Percentiles rank a stretch among this genome's conserved stretches.
phyloP scores from a whole-genome alignment of 345 rosid genomes.

The Fremontodendron californicum region DNA sequence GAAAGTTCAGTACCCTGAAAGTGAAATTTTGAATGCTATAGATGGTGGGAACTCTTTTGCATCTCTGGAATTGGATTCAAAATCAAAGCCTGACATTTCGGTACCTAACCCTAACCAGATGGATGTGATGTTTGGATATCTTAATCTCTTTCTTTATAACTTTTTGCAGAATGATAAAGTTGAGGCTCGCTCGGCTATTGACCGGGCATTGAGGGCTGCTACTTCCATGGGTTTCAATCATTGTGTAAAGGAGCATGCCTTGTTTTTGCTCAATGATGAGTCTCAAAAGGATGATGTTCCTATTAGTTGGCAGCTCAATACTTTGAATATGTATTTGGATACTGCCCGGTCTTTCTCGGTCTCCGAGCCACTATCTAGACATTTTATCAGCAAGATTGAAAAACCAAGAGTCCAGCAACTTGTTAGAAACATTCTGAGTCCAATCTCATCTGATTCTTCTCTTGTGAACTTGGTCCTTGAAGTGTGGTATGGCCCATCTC shows the following conservation, averaged over 20 bases:
- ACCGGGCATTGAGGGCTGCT: conserved; percentile 53
- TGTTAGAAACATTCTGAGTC: conserved; percentile 49
- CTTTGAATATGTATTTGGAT: conserved; percentile 52
- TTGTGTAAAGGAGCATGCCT: conserved; percentile 75
- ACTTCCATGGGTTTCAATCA: conserved; percentile 38
- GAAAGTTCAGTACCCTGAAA: conserved; percentile 29
- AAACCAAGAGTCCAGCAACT: conserved; percentile 63
- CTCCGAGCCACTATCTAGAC: conserved; percentile 59
- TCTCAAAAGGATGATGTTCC: conserved; percentile 31
- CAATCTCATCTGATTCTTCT: conserved; percentile 45
- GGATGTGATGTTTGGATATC: conserved; percentile 68
- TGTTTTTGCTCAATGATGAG: conserved; percentile 40
- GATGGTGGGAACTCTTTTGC: conserved; percentile 18
- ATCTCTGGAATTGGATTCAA: conserved; percentile 27
- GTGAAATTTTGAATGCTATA: conserved; percentile 22
- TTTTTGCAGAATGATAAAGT: conserved; percentile 49
- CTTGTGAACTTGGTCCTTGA: conserved; percentile 67
- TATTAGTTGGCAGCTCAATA: conserved; percentile 38
- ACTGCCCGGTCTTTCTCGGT: conserved; percentile 39
- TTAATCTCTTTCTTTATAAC: conserved; percentile 65
- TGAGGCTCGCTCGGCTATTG: conserved; percentile 52
- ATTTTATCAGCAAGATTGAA: conserved; percentile 47
- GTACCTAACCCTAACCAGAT: conserved; percentile 25
- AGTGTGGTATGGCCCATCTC: conserved; percentile 71
- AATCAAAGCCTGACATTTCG: conserved; percentile 25